Base-by-base conservation (phyloP, 2,329 filamentous ascomycete species). In the Mariannaea elegans region DNA sequence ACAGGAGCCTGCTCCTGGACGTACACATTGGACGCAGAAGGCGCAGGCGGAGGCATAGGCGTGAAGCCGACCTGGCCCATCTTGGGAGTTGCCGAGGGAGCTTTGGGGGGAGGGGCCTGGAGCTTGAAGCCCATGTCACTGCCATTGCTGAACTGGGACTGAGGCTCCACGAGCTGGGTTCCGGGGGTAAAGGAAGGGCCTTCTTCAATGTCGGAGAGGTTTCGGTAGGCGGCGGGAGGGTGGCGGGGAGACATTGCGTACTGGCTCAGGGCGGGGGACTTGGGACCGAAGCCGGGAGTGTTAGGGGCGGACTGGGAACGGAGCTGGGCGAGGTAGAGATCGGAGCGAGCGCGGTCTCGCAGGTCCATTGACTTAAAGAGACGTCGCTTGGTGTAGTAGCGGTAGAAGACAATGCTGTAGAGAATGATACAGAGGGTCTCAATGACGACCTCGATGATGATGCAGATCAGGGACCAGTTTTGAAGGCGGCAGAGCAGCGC, bases 321-420 rank as follows among this genome's bases (percentile, higher is more conserved):
- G 39, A 93, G 87, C 76, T 93, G 90, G 54, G 90, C 93, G 64
- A 98, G 92, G 82, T 98, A 98, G 65, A 99, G 87, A 76, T 98
- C 94, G 62, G 92, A 94, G 64, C 95, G 91, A 66, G 95, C 95
- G 73, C 92, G 91, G 83, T 99, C 95, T 71, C 95, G 93, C 75
- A 91, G 83, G 75, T 97, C 91, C 95, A 99, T 99, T 64, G 93
- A 94, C 85, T 97, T 98, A 79, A 91, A 89, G 64, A 99, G 91
- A 75, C 91, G 91, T 76, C 93, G 91, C 86, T 98, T 99, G 67
- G 91, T 93, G 87, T 94, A 97, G 85, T 97, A 96, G 70, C 95
- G 91, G 84, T 97, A 98, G 83, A 98, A 97, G 76, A 97, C 89
- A 73, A 97, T 86, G 72, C 87, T 93, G 84, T 99, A 99, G 72